Evolutionary conservation across 2,329 filamentous ascomycete species (phyloP).

Genomic region (Calonectria ilicicola): DNA sequence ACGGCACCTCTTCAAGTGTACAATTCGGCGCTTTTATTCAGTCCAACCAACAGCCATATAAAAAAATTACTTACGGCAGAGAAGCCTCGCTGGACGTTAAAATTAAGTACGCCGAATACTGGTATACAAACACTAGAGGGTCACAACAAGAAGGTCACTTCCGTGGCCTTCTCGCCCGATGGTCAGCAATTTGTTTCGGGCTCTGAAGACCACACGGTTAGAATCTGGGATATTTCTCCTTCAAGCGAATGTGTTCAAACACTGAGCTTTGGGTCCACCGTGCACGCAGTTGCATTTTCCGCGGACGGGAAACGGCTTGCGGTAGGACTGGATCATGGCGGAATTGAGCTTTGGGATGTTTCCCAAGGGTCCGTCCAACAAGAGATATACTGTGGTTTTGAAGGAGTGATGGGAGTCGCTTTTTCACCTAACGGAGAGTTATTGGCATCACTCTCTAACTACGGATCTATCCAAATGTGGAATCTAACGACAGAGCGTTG

Average conservation of each 20-base stretch:
- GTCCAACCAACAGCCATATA: not conserved
- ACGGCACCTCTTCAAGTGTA: slow-evolving; percentile 10
- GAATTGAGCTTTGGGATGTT: not conserved
- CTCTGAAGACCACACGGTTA: not conserved
- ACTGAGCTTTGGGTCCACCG: not conserved
- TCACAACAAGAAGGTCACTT: accelerated
- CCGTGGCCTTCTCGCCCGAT: not conserved
- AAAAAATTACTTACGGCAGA: not conserved
- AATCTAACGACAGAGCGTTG: not conserved
- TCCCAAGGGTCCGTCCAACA: too few relatives aligned
- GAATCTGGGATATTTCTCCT: not conserved
- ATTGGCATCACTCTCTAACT: not conserved
- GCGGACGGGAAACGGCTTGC: not conserved
- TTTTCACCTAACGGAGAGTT: not conserved
- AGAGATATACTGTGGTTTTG: not conserved
- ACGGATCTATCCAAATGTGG: not conserved
- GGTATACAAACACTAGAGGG: not conserved
- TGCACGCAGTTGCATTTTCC: not conserved
- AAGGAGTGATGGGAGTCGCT: not conserved
- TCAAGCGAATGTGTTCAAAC: not conserved
- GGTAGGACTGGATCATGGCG: accelerated
- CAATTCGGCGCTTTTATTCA: slow-evolving; percentile 19
- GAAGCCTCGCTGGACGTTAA: slow-evolving; percentile 3
- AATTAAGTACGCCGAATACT: too few relatives aligned
- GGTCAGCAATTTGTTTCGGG: not conserved